Evolutionary conservation across 2,329 filamentous ascomycete species (phyloP), one percentile per base, ranked within the genome.

Genomic region (Cladosporium halotolerans): DNA sequence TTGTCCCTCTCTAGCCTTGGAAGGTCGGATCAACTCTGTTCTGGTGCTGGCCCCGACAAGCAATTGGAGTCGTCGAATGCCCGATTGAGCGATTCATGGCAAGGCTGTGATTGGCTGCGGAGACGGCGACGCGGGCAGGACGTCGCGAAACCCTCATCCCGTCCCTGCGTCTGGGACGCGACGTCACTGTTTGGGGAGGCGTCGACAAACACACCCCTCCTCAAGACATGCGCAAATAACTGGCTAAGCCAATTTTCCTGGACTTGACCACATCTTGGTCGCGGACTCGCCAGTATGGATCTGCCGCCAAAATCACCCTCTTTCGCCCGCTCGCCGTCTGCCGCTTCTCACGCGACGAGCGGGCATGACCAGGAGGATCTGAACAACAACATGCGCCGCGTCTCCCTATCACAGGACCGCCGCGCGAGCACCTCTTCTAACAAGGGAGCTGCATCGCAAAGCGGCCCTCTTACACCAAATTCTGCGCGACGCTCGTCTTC

Each of bases 61-160:
- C 23, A 10, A 16, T 19, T 50, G 47, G 42, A 42, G 47, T 50
- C 39, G 47, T 19, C 23, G 16, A n/a, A 14, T 36, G 39, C 10
- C 2, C 13, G 14, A 3, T 36, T 31, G 40, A 18, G 18, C 16
- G 5, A 23, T 6, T 10, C 40, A 14, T 19, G 8, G 19, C 40
- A 23, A 6, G 16, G 16, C 9, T 42, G 19, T 50, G 47, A 50
- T 50, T 50, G 47, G 47, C 31, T 28, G 34, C 48, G 48, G 48
- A 43, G 36, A 45, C 51, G 28, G 10, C 53, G 58, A 40, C 57
- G 61, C 11, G 57, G 49, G 57, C 60, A 59, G 41, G 64, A 58
- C 54, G 8, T 9, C 23, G 34, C 34, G 34, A 16, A 45, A 32
- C 41, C 41, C 23, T 7, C 23, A 7, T 28, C 23, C 23, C 23